A percentile compares a stretch with the other conserved stretches of the same genome.
These are phyloP conservation scores for Verbascum thapsus DNA, from an alignment of 257 asterid genomes.

Conservation along the genomic window DNA sequence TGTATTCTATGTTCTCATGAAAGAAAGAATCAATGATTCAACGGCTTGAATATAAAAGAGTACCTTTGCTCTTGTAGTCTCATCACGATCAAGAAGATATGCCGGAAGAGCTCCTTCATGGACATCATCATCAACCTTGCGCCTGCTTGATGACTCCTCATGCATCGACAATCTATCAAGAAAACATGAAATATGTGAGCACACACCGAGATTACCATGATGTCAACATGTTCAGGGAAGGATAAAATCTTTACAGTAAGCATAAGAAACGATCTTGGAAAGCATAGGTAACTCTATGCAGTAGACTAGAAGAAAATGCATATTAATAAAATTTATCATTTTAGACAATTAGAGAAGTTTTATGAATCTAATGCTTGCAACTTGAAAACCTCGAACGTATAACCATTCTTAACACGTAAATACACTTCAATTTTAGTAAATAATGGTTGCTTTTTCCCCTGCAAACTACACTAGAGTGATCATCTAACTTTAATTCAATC, in stretches of 20 bases:
- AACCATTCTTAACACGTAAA: too few relatives aligned
- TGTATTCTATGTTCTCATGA: background rate
- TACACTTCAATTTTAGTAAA: too few relatives aligned
- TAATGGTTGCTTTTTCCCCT: too few relatives aligned
- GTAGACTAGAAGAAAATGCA: background rate
- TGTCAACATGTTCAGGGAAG: too few relatives aligned
- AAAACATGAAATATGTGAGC: slow-evolving; percentile 20
- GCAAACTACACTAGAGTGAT: too few relatives aligned
- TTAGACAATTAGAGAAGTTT: background rate
- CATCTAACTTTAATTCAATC: too few relatives aligned
- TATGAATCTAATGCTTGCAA: background rate
- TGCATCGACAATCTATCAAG: slow-evolving; percentile 79
- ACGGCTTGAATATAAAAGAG: slow-evolving; percentile 3
- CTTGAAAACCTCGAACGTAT: too few relatives aligned
- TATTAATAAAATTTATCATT: background rate
- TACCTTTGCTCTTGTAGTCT: slow-evolving; percentile 89
- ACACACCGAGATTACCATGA: slow-evolving; percentile 10
- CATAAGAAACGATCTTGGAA: background rate
- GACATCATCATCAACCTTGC: slow-evolving; percentile 90
- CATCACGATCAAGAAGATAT: slow-evolving; percentile 95
- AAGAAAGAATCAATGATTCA: background rate
- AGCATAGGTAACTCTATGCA: background rate
- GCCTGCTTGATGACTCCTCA: slow-evolving; percentile 77
- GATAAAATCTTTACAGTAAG: background rate
- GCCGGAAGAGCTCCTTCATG: slow-evolving; percentile 94